Conservation (phyloP, 176 grass and related monocot species). For the Lolium rigidum region DNA sequence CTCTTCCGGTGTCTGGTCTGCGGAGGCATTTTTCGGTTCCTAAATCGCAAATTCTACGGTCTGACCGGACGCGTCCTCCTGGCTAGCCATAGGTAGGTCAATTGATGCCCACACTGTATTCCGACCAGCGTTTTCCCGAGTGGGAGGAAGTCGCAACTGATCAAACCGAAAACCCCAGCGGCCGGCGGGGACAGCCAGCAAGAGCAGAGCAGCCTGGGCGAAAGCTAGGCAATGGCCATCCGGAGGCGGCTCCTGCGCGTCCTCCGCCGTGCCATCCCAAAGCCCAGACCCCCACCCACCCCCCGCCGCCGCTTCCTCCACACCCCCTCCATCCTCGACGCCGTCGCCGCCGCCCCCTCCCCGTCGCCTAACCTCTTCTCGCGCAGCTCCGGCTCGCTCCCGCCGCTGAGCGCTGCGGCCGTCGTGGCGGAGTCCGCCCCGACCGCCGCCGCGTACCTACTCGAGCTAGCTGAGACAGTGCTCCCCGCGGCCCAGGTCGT, state of each 20-base stretch:
- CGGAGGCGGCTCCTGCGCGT: slow-evolving; percentile 32
- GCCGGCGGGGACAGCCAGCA: not conserved
- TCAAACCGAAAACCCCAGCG: slow-evolving; percentile 2
- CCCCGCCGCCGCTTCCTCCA: slow-evolving; percentile 27
- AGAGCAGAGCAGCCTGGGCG: not conserved
- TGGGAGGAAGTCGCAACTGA: not conserved
- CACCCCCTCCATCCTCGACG: slow-evolving; percentile 1
- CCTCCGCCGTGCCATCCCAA: not conserved
- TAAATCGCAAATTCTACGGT: too few species aligned
- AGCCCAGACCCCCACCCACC: not conserved
- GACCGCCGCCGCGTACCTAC: not conserved
- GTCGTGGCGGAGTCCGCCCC: not conserved
- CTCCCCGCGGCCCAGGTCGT: not conserved
- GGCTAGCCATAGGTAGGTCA: too few species aligned
- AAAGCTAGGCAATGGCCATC: slow-evolving; percentile 13
- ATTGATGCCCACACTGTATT: too few species aligned
- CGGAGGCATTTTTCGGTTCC: too few species aligned
- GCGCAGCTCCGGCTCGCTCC: not conserved
- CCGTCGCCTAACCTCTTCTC: not conserved
- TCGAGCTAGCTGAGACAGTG: not conserved
- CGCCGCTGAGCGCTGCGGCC: slow-evolving; percentile 13
- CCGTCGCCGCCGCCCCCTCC: not conserved
- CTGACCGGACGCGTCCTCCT: too few species aligned
- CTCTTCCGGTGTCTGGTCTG: too few species aligned
- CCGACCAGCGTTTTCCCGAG: not conserved